phyloP scores from a whole-genome alignment of 1,139 yeast genomes.

The Zygosaccharomyces pseudobailii region DNA sequence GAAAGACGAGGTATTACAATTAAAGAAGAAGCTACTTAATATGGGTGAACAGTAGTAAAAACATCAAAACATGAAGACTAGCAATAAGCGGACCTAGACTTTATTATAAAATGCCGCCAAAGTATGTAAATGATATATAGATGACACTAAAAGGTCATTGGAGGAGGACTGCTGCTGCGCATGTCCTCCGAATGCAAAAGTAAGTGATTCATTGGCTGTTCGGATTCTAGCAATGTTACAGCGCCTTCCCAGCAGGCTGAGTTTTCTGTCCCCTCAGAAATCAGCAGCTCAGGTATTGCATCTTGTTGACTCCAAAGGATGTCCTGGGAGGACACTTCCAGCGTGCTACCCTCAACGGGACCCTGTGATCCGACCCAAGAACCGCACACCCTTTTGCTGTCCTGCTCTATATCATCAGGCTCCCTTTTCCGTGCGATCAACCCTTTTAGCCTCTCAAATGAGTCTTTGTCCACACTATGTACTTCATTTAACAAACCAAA shows the following conservation, averaged over 20 bases:
- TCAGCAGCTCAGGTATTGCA: not conserved
- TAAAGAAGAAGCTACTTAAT: slow-evolving; percentile 52
- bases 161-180: slow-evolving; percentile 10
- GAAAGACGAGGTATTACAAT: slow-evolving; percentile 54
- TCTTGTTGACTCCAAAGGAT: slow-evolving; percentile 4
- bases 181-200: slow-evolving; percentile 7
- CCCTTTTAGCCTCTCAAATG: slow-evolving; percentile 6
- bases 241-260: not conserved
- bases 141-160: not conserved
- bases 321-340: not conserved
- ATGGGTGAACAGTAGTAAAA: slow-evolving; percentile 10
- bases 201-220: not conserved
- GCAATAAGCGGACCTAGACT: not conserved
- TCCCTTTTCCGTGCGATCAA: slow-evolving; percentile 3
- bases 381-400: not conserved
- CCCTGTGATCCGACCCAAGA: not conserved
- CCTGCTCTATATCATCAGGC: slow-evolving; percentile 1
- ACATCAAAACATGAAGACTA: not conserved
- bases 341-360: not conserved
- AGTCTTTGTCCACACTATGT: slow-evolving; percentile 3
- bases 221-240: slow-evolving; percentile 1
- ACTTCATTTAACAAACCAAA: slow-evolving; percentile 14
- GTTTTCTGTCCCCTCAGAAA: slow-evolving; percentile 4
- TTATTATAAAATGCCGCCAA: not conserved
- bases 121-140: not conserved